These are phyloP conservation scores for Tolypocladium amazonense DNA, from an alignment of 2,329 filamentous ascomycete species.

Conservation along the genomic window DNA sequence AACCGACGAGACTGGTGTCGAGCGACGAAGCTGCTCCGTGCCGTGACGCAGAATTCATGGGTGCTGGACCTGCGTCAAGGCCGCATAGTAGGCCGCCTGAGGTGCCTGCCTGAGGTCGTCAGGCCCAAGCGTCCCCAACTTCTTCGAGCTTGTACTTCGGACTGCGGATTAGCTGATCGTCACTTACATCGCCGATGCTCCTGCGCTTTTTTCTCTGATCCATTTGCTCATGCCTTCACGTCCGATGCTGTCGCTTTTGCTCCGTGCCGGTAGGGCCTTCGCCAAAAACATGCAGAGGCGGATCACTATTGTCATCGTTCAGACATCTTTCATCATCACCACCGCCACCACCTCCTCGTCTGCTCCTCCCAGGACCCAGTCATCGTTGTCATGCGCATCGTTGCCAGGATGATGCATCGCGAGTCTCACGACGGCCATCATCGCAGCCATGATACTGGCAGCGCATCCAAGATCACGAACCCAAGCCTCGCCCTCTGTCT, in stretches of 20 bases:
- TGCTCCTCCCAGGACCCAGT: background rate
- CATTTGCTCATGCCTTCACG: background rate
- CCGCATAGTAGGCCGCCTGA: constrained; percentile 1
- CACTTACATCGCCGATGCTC: background rate
- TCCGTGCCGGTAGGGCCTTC: background rate
- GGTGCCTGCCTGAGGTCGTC: background rate
- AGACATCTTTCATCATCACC: background rate
- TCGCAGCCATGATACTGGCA: background rate
- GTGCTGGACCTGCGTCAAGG: constrained; percentile 3
- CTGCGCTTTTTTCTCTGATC: background rate
- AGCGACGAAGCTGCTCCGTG: background rate
- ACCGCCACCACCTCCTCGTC: background rate
- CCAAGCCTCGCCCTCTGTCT: background rate
- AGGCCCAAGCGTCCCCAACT: background rate
- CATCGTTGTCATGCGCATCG: background rate
- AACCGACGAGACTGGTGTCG: background rate
- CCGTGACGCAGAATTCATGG: background rate
- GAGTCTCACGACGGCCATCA: background rate
- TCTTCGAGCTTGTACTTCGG: too few relatives aligned
- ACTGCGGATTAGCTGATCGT: background rate
- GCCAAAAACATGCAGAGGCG: background rate
- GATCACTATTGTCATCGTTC: background rate
- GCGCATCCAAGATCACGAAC: background rate
- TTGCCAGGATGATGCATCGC: background rate
- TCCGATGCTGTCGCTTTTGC: background rate